A percentile compares a stretch with the other conserved stretches of the same genome.
phyloP scores from a whole-genome alignment of 2,329 filamentous ascomycete genomes.

The Bipolaris sorokiniana region DNA sequence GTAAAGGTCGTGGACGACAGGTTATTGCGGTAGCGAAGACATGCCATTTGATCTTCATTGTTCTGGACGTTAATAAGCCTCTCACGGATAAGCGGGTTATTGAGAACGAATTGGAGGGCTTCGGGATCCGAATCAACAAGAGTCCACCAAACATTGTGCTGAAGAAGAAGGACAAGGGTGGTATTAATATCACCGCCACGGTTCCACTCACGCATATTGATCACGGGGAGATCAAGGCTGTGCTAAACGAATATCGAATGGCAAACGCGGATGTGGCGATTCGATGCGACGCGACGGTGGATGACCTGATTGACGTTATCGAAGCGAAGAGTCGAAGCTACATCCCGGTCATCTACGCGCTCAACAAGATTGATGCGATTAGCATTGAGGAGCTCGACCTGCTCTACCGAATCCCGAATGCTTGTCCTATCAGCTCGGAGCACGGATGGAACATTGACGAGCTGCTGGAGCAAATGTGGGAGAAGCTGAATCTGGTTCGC shows the following conservation, averaged over 20 bases:
- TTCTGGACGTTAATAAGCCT: constrained; percentile 97
- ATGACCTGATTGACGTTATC: constrained; percentile 94
- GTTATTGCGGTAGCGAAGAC: constrained; percentile 99
- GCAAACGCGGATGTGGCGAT: constrained; percentile 97
- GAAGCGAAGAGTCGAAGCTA: constrained; percentile 95
- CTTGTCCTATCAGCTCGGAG: constrained; percentile 95
- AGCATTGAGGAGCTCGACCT: constrained; percentile 97
- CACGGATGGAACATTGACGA: constrained; percentile 97
- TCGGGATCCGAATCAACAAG: constrained; percentile 98
- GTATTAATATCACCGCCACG: constrained; percentile 94
- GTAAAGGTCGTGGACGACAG: constrained; percentile 94
- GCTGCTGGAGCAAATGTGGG: constrained; percentile 97
- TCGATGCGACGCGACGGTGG: constrained; percentile 94
- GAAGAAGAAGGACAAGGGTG: constrained; percentile 99
- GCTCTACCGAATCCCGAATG: constrained; percentile 94
- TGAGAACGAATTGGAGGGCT: constrained; percentile 92
- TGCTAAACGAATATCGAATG: constrained; percentile 97
- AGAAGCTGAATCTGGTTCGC: constrained; percentile 86
- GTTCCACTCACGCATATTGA: constrained; percentile 91
- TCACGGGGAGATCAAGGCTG: constrained; percentile 94
- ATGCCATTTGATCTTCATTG: constrained; percentile 98
- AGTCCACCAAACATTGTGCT: constrained; percentile 97
- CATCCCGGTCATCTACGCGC: constrained; percentile 97
- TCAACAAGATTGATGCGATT: constrained; percentile 99
- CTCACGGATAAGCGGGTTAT: constrained; percentile 96